Conservation (phyloP, 371 early-diverging fungal genomes). For the Encephalitozoon hellem region DNA sequence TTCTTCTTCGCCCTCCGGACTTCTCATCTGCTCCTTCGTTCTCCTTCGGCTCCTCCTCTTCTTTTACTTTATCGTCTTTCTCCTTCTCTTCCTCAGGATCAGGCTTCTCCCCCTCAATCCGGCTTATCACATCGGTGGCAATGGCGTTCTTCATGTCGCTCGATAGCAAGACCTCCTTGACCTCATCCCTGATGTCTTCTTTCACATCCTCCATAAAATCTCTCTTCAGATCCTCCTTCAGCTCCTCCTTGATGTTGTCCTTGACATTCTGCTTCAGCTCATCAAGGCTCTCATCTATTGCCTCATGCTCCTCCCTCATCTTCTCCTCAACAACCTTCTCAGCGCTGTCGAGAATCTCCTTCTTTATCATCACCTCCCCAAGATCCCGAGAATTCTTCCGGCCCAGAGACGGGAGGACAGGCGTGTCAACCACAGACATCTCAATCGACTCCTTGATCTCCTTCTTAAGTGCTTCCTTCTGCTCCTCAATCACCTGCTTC, state of each 20-base stretch:
- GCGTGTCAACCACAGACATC: slow-evolving; percentile 7
- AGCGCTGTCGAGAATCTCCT: slow-evolving; percentile 27
- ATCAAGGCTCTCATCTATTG: background rate
- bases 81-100: background rate
- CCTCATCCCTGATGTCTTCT: background rate
- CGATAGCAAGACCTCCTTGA: background rate
- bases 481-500: slow-evolving; percentile 14
- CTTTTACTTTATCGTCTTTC: background rate
- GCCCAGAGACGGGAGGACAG: background rate
- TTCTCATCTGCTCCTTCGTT: too few relatives aligned
- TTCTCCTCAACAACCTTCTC: slow-evolving; percentile 11
- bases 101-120: background rate
- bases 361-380: slow-evolving; percentile 31
- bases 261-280: background rate
- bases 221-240: background rate
- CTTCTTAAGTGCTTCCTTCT: slow-evolving; percentile 14
- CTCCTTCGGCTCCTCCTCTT: background rate
- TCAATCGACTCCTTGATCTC: slow-evolving; percentile 34
- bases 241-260: background rate
- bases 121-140: background rate
- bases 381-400: slow-evolving; percentile 4
- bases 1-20: background rate
- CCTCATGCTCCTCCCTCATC: background rate
- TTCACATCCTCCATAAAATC: background rate
- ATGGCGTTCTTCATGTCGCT: background rate